Evolutionary conservation across 2,329 filamentous ascomycete genomes (phyloP).

Genomic region (Pseudonectria buxi): DNA sequence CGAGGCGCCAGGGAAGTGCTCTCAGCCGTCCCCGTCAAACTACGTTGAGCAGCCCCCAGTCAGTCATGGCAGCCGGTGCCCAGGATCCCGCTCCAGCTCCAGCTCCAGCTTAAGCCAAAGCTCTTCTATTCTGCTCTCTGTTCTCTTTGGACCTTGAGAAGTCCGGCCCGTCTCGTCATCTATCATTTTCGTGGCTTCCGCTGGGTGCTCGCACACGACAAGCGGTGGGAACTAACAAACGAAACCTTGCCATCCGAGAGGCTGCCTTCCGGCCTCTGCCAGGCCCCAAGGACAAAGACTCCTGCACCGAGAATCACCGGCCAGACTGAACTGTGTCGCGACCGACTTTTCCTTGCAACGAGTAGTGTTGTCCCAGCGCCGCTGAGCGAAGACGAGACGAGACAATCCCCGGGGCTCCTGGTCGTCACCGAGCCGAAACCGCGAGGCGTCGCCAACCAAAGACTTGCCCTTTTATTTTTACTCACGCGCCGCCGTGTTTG

Average conservation of each 20-base stretch:
- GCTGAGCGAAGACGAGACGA: constrained; percentile 11
- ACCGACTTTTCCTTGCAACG: constrained; percentile 16
- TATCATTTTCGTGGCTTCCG: constrained; percentile 23
- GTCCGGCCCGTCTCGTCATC: constrained; percentile 16
- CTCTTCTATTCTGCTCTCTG: constrained; percentile 7
- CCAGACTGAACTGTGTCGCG: constrained; percentile 11
- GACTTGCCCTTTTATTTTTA: too few relatives aligned
- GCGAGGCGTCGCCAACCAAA: constrained; percentile 8
- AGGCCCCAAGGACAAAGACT: constrained; percentile 16
- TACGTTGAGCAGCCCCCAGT: constrained; percentile 3
- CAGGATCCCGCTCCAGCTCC: too few relatives aligned
- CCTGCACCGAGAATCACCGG: constrained; percentile 8
- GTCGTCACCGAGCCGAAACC: constrained; percentile 12
- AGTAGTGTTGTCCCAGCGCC: constrained; percentile 12
- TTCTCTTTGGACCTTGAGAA: constrained; percentile 5
- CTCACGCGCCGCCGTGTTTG: constrained; percentile 18
- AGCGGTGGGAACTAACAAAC: constrained; percentile 21
- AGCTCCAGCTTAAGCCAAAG: constrained; percentile 9
- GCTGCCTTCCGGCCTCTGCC: constrained; percentile 4
- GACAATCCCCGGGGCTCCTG: constrained; percentile 10
- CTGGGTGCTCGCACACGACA: constrained; percentile 11
- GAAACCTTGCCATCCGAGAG: constrained; percentile 12
- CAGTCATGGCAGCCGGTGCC: too few relatives aligned
- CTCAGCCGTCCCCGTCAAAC: constrained; percentile 16
- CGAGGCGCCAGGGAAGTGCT: constrained; percentile 12